These are phyloP conservation scores for Neophaeococcomyces mojaviensis DNA, from an alignment of 2,329 filamentous ascomycete genomes.

Conservation along the genomic window DNA sequence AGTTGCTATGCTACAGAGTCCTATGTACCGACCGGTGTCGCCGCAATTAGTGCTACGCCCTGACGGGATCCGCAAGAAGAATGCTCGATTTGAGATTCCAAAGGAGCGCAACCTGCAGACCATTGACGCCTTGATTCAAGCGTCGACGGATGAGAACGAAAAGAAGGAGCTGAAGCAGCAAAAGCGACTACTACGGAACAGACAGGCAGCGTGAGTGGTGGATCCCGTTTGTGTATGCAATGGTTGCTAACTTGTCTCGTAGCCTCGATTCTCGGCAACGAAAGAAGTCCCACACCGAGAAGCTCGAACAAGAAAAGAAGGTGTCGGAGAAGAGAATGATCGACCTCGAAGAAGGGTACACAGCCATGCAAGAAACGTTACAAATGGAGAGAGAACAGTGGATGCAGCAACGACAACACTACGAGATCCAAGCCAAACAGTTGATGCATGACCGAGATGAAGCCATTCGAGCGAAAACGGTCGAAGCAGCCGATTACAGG, in stretches of 20 bases:
- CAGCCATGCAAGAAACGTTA: slow-evolving; percentile 28
- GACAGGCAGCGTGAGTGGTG: slow-evolving; percentile 82
- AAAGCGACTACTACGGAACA: slow-evolving; percentile 87
- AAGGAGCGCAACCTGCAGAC: slow-evolving; percentile 87
- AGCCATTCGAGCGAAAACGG: slow-evolving; percentile 76
- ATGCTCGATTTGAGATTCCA: slow-evolving; percentile 94
- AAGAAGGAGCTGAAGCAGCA: slow-evolving; percentile 98
- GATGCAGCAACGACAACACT: slow-evolving; percentile 67
- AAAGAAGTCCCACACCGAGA: slow-evolving; percentile 97
- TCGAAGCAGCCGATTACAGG: slow-evolving; percentile 82
- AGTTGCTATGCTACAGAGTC: slow-evolving; percentile 26
- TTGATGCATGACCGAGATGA: slow-evolving; percentile 85
- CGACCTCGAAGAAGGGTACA: slow-evolving; percentile 69
- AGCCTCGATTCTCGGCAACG: slow-evolving; percentile 93
- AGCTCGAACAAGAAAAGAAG: slow-evolving; percentile 96
- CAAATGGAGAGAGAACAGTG: slow-evolving; percentile 46
- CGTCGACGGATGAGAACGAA: slow-evolving; percentile 76
- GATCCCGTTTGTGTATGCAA: slow-evolving; percentile 19
- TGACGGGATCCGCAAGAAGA: slow-evolving; percentile 97
- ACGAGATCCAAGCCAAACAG: slow-evolving; percentile 66
- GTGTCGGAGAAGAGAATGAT: slow-evolving; percentile 69
- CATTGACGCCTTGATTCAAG: slow-evolving; percentile 85
- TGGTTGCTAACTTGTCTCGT: slow-evolving; percentile 18
- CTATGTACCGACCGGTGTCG: slow-evolving; percentile 51
- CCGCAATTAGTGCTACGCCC: slow-evolving; percentile 60